Percentiles rank a stretch among this genome's conserved stretches.
Evolutionary conservation across 345 rosid species (phyloP).

Genomic region (Syzygium grande): DNA sequence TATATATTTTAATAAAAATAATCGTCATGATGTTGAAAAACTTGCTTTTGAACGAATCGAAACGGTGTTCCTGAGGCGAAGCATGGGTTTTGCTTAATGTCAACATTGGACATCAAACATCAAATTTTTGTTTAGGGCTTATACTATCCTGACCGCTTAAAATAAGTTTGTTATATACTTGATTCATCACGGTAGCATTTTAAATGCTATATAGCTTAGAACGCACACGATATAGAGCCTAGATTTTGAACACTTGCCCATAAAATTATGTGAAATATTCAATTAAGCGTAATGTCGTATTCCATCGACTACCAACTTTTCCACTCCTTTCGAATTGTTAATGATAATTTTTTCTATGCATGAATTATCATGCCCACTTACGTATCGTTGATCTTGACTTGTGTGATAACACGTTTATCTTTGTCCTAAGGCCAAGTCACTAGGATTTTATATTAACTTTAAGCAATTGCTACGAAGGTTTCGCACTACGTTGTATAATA

Average conservation of each 20-base stretch:
- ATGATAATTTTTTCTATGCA: not conserved
- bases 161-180: not conserved
- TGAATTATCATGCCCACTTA: not conserved
- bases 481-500: too few relatives aligned
- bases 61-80: too few relatives aligned
- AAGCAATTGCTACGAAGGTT: too few relatives aligned
- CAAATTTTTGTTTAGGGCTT: not conserved
- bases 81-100: not conserved
- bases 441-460: too few relatives aligned
- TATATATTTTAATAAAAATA: too few relatives aligned
- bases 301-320: not conserved
- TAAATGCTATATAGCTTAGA: not conserved
- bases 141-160: not conserved
- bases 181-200: not conserved
- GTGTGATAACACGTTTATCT: too few relatives aligned
- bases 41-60: too few relatives aligned
- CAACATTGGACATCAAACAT: not conserved
- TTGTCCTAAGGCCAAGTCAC: too few relatives aligned
- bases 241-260: not conserved
- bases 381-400: too few relatives aligned
- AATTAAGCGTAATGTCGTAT: accelerated
- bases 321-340: accelerated
- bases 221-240: not conserved
- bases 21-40: too few relatives aligned
- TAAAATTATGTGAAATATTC: not conserved